Conservation (phyloP, 331 rosid genomes). For the Malus hybrid region DNA sequence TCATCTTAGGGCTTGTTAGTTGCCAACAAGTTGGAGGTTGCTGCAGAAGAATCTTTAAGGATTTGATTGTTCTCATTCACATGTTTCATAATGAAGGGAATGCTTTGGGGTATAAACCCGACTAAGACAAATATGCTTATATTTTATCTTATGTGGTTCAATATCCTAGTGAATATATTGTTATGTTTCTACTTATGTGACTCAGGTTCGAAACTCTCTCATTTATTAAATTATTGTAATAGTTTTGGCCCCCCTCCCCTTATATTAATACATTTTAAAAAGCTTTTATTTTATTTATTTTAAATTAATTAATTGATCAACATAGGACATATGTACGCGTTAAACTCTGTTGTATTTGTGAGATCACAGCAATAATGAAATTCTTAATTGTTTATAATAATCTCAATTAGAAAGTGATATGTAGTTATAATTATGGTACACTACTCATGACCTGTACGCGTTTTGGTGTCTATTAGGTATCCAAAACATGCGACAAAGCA, state of each 20-base stretch:
- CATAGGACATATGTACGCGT: background rate
- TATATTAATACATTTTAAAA: too few species aligned
- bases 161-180: too few species aligned
- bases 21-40: conserved; percentile 49
- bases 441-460: conserved; percentile 39
- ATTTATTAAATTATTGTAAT: too few species aligned
- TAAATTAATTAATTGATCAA: background rate
- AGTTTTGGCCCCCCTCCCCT: too few species aligned
- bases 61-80: conserved; percentile 45
- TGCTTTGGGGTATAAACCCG: conserved; percentile 5
- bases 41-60: conserved; percentile 31
- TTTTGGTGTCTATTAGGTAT: conserved; percentile 27
- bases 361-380: background rate
- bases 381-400: background rate
- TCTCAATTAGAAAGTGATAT: conserved; percentile 1
- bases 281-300: background rate
- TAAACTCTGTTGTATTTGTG: background rate
- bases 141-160: too few species aligned
- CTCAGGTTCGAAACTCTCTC: too few species aligned
- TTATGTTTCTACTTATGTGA: too few species aligned
- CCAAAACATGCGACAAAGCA: conserved; percentile 34
- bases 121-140: background rate
- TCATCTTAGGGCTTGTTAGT: conserved; percentile 12
- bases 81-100: conserved; percentile 14
- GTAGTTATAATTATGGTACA: background rate